Conservation (phyloP, 352 stramenopile genomes). For the Halophytophthora batemanensis region DNA sequence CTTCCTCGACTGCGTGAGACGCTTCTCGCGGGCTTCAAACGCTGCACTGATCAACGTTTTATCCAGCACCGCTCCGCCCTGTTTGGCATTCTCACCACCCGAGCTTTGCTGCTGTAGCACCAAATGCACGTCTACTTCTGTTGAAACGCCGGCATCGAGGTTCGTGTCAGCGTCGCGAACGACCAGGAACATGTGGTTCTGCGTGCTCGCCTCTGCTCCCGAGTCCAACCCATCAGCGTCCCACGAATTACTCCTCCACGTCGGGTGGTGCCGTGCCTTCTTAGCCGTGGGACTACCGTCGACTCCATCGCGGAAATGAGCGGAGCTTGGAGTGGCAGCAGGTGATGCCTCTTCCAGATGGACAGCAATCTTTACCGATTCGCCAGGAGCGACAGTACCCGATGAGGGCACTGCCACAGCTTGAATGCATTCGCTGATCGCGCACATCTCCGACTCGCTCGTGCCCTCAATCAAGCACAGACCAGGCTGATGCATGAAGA, state of each 20-base stretch:
- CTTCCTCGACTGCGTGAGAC: slow-evolving; percentile 48
- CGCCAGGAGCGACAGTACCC: slow-evolving; percentile 62
- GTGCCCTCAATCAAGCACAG: slow-evolving; percentile 66
- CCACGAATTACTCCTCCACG: slow-evolving; percentile 84
- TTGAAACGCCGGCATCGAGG: slow-evolving; percentile 40
- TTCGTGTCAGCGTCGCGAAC: slow-evolving; percentile 68
- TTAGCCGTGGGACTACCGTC: slow-evolving; percentile 30
- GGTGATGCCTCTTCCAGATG: slow-evolving; percentile 63
- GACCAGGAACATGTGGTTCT: slow-evolving; percentile 76
- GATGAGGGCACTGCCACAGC: slow-evolving; percentile 65
- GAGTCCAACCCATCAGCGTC: slow-evolving; percentile 49
- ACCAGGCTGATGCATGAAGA: slow-evolving; percentile 60
- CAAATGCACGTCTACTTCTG: slow-evolving; percentile 69
- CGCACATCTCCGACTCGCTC: slow-evolving; percentile 55
- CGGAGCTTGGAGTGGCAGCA: slow-evolving; percentile 12
- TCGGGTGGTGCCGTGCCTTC: slow-evolving; percentile 78
- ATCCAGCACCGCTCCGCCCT: slow-evolving; percentile 30
- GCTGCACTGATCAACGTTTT: slow-evolving; percentile 49
- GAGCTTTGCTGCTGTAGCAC: slow-evolving; percentile 61
- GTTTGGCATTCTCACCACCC: slow-evolving; percentile 28
- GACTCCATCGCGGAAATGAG: slow-evolving; percentile 26
- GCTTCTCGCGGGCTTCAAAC: slow-evolving; percentile 63
- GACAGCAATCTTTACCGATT: slow-evolving; percentile 78
- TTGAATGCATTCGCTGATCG: slow-evolving; percentile 79
- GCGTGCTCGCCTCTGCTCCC: slow-evolving; percentile 34